Evolutionary conservation across 371 early-diverging fungal genomes (phyloP), one percentile per base, ranked within the genome.

Genomic region (Coemansia sp.): DNA sequence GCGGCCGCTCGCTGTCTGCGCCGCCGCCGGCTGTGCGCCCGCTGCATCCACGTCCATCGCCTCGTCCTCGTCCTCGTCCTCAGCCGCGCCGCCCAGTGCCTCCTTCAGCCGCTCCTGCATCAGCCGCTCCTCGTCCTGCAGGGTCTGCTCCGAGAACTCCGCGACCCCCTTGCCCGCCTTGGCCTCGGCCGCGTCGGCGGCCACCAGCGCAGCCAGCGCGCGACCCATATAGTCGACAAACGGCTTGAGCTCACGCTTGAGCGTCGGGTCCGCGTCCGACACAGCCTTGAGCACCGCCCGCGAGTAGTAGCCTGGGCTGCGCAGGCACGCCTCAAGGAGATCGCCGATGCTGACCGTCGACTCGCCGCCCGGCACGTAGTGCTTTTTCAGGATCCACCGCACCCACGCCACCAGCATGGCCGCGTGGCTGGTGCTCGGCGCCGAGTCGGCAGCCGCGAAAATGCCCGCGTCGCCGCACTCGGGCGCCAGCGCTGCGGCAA

Each of bases 171-270:
- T 20, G 4, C 1, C 14, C 12, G 8, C 38, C n/a, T 48, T 38
- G 40, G 38, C 47, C 26, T 42, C 42, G 5, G 16, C 16, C n/a
- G 65, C 6, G 1, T 70, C 70, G 20, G 49, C 56, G n/a, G 69
- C 61, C 7, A 65, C 74, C 34, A 74, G 70, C 8, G 74, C 74
- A 8, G 61, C 61, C 14, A 76, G 61, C 3, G 76, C 65, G 41
- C 76, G 66, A 47, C 76, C 69, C 77, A 72, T 72, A 42, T 57
- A 76, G 47, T 76, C 69, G 5, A 76, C 68, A 58, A 76, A 76
- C n/a, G 77, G 77, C 31, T 54, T 55, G 34, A 76, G 65, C 14
- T 66, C 69, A 9, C 58, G 58, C 49, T 62, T 61, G n/a, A 76
- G 56, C 10, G 20, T 54, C 1, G 69, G 55, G 16, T 76, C 76